Evolutionary conservation across 2,329 filamentous ascomycete genomes (phyloP).

Genomic region (Colletotrichum tabaci): DNA sequence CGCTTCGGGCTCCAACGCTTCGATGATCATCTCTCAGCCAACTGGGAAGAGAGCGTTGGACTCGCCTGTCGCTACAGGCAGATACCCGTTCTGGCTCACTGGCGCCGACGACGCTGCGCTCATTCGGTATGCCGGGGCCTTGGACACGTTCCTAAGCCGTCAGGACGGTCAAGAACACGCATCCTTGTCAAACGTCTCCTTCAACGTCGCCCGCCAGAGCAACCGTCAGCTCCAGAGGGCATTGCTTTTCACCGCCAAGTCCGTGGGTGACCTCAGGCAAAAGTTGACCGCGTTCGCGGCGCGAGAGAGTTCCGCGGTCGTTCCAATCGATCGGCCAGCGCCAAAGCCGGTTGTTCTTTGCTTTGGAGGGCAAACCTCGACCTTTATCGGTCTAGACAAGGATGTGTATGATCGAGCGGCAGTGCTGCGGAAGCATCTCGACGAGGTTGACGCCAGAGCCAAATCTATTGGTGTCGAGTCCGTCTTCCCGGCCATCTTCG

Average conservation of each 20-base stretch:
- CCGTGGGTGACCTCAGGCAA: constrained; percentile 46
- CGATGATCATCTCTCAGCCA: constrained; percentile 43
- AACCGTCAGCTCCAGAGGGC: constrained; percentile 46
- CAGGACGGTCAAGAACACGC: not conserved
- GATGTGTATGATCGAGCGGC: constrained; percentile 44
- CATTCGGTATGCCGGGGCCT: not conserved
- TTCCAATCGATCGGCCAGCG: constrained; percentile 10
- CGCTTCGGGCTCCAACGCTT: constrained; percentile 47
- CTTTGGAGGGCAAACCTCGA: constrained; percentile 55
- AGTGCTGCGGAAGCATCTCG: constrained; percentile 49
- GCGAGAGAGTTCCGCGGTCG: not conserved
- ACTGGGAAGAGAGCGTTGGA: not conserved
- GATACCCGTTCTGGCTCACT: constrained; percentile 28
- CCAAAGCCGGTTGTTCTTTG: constrained; percentile 52
- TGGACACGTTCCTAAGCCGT: not conserved
- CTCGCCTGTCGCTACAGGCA: not conserved
- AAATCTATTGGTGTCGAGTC: constrained; percentile 50
- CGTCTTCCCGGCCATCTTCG: constrained; percentile 51
- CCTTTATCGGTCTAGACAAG: not conserved
- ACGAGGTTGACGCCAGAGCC: constrained; percentile 52
- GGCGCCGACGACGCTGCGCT: constrained; percentile 24
- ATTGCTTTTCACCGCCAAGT: constrained; percentile 48
- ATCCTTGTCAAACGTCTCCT: constrained; percentile 49
- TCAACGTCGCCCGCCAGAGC: constrained; percentile 50
- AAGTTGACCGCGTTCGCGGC: not conserved